These are phyloP conservation scores for Alisma plantagoaquatica DNA, from an alignment of 106 monocot genomes.

Conservation along the genomic window DNA sequence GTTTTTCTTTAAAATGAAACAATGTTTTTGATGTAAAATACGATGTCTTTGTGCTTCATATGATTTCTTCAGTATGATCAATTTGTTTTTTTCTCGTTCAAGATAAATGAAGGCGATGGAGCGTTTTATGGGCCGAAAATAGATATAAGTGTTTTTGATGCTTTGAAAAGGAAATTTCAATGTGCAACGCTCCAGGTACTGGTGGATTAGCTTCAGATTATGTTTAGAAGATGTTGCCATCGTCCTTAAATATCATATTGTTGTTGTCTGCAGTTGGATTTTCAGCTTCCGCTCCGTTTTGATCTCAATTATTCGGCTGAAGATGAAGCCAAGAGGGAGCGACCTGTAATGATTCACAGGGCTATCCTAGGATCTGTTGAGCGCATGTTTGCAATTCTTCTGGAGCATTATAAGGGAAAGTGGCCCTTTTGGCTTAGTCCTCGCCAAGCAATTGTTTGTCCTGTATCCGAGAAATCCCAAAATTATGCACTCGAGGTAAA, in stretches of 20 bases:
- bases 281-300: constrained; percentile 91
- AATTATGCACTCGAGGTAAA: constrained; percentile 80
- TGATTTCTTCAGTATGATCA: no score
- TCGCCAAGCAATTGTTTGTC: constrained; percentile 93
- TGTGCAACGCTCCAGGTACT: constrained; percentile 94
- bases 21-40: no score
- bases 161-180: constrained; percentile 96
- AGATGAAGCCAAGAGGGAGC: constrained; percentile 81
- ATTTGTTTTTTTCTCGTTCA: neutral
- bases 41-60: no score
- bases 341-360: constrained; percentile 98
- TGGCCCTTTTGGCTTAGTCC: constrained; percentile 99
- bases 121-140: constrained; percentile 99
- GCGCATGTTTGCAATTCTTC: constrained; percentile 95
- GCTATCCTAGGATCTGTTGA: constrained; percentile 96
- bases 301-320: constrained; percentile 85
- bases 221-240: neutral
- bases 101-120: constrained; percentile 99
- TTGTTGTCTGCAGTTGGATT: constrained; percentile 67
- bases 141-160: constrained; percentile 97
- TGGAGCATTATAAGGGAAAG: constrained; percentile 98
- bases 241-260: neutral
- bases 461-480: constrained; percentile 67
- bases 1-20: no score
- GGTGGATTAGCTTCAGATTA: neutral